Conservation (phyloP, 345 rosid genomes). For the Brassica napus region DNA sequence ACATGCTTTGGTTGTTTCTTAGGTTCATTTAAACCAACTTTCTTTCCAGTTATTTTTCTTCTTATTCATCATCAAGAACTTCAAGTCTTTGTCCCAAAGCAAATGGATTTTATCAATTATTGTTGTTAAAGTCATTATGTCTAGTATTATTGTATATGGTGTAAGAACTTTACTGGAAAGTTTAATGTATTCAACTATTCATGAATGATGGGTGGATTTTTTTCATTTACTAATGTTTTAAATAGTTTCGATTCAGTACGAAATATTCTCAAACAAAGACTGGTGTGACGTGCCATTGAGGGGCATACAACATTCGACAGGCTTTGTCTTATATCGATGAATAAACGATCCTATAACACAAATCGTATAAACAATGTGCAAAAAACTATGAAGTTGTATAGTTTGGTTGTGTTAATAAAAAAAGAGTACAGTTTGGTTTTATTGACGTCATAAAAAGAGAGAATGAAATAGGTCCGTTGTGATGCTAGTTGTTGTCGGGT, state of each 20-base stretch:
- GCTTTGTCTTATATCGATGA: constrained; percentile 30
- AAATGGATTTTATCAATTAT: not conserved
- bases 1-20: not conserved
- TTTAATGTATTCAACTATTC: constrained; percentile 18
- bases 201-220: constrained; percentile 7
- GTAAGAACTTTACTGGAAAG: not conserved
- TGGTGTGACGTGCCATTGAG: constrained; percentile 33
- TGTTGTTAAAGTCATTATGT: not conserved
- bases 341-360: not conserved
- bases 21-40: not conserved
- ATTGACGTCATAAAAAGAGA: constrained; percentile 22
- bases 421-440: not conserved
- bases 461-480: not conserved
- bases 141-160: not conserved
- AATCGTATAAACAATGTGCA: not conserved
- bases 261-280: constrained; percentile 24
- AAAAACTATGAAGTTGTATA: not conserved
- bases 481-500: constrained; percentile 38
- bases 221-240: not conserved
- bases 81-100: not conserved
- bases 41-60: not conserved
- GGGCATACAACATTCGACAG: constrained; percentile 37
- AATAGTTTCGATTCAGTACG: constrained; percentile 10
- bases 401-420: not conserved
- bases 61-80: not conserved